phyloP scores from a whole-genome alignment of 106 monocot species.

The Hemerocallis citrina region DNA sequence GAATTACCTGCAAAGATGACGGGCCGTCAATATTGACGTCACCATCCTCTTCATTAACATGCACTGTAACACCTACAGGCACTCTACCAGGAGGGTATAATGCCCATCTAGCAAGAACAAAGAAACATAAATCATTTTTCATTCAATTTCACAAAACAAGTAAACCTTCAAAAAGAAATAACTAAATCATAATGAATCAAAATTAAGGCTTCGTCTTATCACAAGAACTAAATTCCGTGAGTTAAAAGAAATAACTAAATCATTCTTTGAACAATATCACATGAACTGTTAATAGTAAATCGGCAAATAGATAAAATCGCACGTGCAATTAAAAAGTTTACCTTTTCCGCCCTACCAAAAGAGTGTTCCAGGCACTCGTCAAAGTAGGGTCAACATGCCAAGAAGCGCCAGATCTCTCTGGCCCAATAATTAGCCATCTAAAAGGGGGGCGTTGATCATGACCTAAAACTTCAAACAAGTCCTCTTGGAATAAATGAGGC shows the following conservation, averaged over 20 bases:
- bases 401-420: constrained; percentile 95
- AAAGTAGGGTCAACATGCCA: constrained; percentile 99
- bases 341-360: constrained; percentile 83
- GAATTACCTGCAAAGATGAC: constrained; percentile 85
- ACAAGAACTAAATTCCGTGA: too few relatives aligned
- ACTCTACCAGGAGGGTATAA: constrained; percentile 96
- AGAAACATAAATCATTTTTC: neutral
- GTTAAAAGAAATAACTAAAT: too few relatives aligned
- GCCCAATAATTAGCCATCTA: constrained; percentile 98
- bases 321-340: constrained; percentile 14
- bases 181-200: too few relatives aligned
- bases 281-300: neutral
- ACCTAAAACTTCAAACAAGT: constrained; percentile 81
- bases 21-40: constrained; percentile 87
- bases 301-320: neutral
- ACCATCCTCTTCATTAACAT: constrained; percentile 98
- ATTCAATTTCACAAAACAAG: neutral
- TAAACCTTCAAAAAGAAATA: neutral
- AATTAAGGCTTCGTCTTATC: too few relatives aligned
- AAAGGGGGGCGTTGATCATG: constrained; percentile 79
- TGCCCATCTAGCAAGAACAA: constrained; percentile 69
- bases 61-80: constrained; percentile 89
- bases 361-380: constrained; percentile 98
- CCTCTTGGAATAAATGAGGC: constrained; percentile 85
- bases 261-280: neutral